Conservation (phyloP, 1,284 basidiomycete species). For the Neolentinus lepideus region DNA sequence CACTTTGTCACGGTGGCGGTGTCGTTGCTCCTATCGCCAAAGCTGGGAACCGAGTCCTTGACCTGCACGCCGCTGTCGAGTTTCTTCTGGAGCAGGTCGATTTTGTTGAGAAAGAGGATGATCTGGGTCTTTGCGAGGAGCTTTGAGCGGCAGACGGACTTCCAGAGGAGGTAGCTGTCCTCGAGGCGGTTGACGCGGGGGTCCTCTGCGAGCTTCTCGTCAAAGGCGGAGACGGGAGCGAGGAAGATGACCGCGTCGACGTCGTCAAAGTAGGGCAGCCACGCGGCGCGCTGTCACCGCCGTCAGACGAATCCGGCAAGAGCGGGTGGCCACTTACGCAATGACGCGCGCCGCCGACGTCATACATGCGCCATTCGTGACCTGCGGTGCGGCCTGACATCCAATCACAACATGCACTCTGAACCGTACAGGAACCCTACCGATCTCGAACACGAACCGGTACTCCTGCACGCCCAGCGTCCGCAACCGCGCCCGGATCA, state of each 20-base stretch:
- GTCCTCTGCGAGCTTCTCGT: constrained; percentile 35
- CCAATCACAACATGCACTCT: background rate
- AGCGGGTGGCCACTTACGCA: constrained; percentile 41
- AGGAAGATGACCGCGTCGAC: constrained; percentile 35
- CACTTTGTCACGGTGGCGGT: constrained; percentile 28
- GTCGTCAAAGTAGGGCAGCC: constrained; percentile 35
- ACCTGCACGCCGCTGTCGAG: constrained; percentile 52
- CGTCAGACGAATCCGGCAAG: background rate
- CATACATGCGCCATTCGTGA: constrained; percentile 63
- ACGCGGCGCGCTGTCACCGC: constrained; percentile 23
- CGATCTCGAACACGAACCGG: constrained; percentile 56
- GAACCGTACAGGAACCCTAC: constrained; percentile 16
- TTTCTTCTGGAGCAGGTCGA: constrained; percentile 63
- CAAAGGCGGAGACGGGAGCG: constrained; percentile 33
- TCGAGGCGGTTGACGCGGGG: constrained; percentile 35
- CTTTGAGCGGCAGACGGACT: constrained; percentile 29
- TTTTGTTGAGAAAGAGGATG: constrained; percentile 32
- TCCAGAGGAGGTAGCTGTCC: constrained; percentile 34
- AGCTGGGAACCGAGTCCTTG: constrained; percentile 43
- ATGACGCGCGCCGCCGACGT: constrained; percentile 66
- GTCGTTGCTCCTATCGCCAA: constrained; percentile 27
- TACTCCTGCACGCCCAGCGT: constrained; percentile 74
- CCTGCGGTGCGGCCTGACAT: constrained; percentile 35
- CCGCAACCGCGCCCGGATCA: constrained; percentile 56
- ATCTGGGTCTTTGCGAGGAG: constrained; percentile 30